Evolutionary conservation across 768 basidiomycete species (phyloP).

Genomic region (Leccinum disarticulatum): DNA sequence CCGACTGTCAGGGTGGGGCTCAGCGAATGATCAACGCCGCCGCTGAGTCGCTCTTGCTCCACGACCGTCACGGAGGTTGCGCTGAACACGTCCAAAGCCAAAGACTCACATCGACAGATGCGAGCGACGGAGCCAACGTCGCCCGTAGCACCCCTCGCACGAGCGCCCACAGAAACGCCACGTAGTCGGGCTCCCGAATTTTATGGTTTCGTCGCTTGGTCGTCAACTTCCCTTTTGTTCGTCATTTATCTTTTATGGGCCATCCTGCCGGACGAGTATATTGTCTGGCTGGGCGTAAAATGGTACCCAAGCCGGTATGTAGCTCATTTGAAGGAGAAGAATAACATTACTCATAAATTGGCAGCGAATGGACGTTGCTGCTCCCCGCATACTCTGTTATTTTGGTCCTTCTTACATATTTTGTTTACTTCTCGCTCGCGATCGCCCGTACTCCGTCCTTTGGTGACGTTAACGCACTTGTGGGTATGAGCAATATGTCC

Average conservation of each 20-base stretch:
- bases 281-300: constrained; percentile 61
- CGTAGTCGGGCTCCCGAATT: constrained; percentile 79
- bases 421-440: constrained; percentile 74
- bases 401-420: constrained; percentile 71
- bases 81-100: constrained; percentile 12
- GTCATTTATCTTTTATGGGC: constrained; percentile 78
- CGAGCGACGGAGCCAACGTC: constrained; percentile 37
- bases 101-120: constrained; percentile 6
- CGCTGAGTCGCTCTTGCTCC: constrained; percentile 6
- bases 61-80: constrained; percentile 21
- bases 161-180: constrained; percentile 35
- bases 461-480: constrained; percentile 62
- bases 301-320: constrained; percentile 89
- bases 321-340: background rate
- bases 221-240: constrained; percentile 70
- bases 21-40: constrained; percentile 2
- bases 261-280: constrained; percentile 69
- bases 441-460: constrained; percentile 70
- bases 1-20: constrained; percentile 15
- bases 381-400: constrained; percentile 78
- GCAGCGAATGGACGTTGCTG: constrained; percentile 83
- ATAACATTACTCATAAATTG: constrained; percentile 1
- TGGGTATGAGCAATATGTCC: constrained; percentile 46
- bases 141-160: constrained; percentile 44
- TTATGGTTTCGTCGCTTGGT: constrained; percentile 89